These are phyloP conservation scores for Citeromyces matritensis DNA, from an alignment of 805 yeast genomes.

Conservation along the genomic window DNA sequence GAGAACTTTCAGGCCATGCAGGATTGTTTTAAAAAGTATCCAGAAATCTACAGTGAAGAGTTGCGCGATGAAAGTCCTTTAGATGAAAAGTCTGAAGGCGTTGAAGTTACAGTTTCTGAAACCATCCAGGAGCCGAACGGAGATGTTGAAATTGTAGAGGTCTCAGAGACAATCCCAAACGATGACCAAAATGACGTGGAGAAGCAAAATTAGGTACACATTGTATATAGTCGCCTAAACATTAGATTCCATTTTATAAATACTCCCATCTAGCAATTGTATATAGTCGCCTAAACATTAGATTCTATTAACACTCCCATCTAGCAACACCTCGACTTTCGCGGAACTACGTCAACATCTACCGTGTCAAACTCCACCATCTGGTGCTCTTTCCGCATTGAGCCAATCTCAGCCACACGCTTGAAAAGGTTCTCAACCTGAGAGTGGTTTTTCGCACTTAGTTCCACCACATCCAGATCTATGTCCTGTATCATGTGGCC, in stretches of 20 bases:
- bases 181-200: background rate
- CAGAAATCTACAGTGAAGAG: conserved; percentile 90
- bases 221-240: background rate
- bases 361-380: conserved; percentile 10
- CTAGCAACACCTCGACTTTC: conserved; percentile 1
- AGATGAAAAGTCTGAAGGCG: too few relatives aligned
- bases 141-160: background rate
- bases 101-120: background rate
- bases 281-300: too few relatives aligned
- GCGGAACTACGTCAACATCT: conserved; percentile 6
- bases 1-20: conserved; percentile 88
- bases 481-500: conserved; percentile 11
- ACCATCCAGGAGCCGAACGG: background rate
- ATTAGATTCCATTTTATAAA: too few relatives aligned
- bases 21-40: conserved; percentile 81
- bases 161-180: background rate
- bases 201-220: background rate
- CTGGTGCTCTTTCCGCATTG: conserved; percentile 6
- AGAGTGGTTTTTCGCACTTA: conserved; percentile 11
- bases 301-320: too few relatives aligned
- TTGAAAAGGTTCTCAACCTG: conserved; percentile 12
- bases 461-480: conserved; percentile 12
- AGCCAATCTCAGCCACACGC: conserved; percentile 12
- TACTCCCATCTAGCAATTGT: too few relatives aligned
- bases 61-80: conserved; percentile 43